phyloP scores from a whole-genome alignment of 75 land plant genomes.

The Cryptomeria japonica region DNA sequence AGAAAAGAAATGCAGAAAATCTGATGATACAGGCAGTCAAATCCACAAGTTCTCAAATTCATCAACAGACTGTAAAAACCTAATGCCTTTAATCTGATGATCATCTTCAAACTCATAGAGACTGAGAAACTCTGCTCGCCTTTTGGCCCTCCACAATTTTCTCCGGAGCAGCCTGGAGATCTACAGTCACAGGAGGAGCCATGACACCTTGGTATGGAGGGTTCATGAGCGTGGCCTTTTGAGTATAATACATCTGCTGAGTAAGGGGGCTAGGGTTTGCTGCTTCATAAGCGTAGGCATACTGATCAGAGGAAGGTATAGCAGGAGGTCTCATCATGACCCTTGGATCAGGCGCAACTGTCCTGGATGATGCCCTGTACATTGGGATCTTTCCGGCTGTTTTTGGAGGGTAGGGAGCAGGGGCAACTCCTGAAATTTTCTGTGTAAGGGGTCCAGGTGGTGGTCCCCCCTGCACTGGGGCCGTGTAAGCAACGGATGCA shows the following conservation, averaged over 20 bases:
- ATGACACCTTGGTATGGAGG: background rate
- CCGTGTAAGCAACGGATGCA: background rate
- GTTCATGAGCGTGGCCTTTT: background rate
- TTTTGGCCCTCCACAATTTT: background rate
- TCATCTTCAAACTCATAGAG: conserved; percentile 1
- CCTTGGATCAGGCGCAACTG: background rate
- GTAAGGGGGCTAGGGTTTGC: background rate
- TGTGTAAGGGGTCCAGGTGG: background rate
- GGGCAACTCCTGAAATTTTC: background rate
- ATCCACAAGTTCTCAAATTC: no score
- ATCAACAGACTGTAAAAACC: no score
- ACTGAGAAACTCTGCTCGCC: conserved; percentile 2
- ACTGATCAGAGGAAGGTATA: conserved; percentile 6
- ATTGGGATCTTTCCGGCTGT: background rate
- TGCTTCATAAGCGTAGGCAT: conserved; percentile 7
- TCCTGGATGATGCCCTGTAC: background rate
- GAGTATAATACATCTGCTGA: conserved; percentile 3
- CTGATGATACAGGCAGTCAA: background rate
- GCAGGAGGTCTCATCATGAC: background rate
- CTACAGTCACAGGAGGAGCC: background rate
- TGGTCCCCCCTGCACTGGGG: background rate
- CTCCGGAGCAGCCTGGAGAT: background rate
- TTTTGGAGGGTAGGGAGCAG: background rate
- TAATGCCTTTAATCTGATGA: no score
- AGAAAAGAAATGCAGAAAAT: background rate